These are phyloP conservation scores for Neonothopanus nambi DNA, from an alignment of 1,284 basidiomycete species.

Conservation along the genomic window DNA sequence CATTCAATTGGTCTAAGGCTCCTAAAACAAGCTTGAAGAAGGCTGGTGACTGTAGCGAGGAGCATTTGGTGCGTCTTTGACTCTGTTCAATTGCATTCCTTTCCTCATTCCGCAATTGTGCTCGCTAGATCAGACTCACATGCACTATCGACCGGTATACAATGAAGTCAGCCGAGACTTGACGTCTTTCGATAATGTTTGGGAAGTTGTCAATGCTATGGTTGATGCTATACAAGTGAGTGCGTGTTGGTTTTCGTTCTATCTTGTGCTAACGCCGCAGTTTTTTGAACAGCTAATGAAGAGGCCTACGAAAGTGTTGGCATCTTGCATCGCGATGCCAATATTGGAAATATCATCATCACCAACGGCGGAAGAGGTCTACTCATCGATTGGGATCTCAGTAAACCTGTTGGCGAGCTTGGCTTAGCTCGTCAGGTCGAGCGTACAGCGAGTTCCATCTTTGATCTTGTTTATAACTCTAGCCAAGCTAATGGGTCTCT, in stretches of 20 bases:
- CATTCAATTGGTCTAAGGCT: no score
- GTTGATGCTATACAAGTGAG: slow-evolving; percentile 6
- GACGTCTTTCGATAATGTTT: background rate
- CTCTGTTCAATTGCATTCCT: no score
- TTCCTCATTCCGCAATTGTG: no score
- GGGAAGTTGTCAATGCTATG: background rate
- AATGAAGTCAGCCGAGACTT: slow-evolving; percentile 15
- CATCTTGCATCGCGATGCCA: slow-evolving; percentile 6
- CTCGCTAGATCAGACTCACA: no score
- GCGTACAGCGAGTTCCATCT: background rate
- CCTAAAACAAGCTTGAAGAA: no score
- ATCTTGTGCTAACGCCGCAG: background rate
- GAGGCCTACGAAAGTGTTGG: slow-evolving; percentile 3
- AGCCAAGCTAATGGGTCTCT: background rate
- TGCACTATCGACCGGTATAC: slow-evolving; percentile 18
- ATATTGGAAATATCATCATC: slow-evolving; percentile 3
- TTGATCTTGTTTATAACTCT: background rate
- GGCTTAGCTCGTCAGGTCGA: background rate
- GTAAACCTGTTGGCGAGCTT: background rate
- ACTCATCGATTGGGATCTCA: slow-evolving; percentile 10
- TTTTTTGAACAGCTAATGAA: slow-evolving; percentile 1
- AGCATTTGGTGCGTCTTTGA: no score
- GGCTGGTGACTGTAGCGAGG: no score
- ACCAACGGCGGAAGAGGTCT: background rate
- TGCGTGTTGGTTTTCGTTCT: background rate